phyloP scores from a whole-genome alignment of 176 grass and related monocot genomes.

The Oryza meridionalis region DNA sequence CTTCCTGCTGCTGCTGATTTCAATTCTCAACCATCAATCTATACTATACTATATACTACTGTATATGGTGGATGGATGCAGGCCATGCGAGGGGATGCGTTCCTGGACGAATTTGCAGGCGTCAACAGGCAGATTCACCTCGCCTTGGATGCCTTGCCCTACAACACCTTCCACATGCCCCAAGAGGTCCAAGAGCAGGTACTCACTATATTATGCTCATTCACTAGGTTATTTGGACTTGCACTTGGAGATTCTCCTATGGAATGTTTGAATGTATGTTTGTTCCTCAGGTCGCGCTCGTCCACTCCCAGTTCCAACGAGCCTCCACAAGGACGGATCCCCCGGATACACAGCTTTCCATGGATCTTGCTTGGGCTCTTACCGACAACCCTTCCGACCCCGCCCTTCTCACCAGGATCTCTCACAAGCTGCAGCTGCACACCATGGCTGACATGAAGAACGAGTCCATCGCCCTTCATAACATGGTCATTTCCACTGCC shows the following conservation, averaged over 20 bases:
- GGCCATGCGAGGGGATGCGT: constrained; percentile 58
- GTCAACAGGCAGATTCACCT: constrained; percentile 67
- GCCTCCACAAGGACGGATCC: constrained; percentile 53
- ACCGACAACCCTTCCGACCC: constrained; percentile 42
- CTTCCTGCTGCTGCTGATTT: too few species aligned
- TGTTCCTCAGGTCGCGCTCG: constrained; percentile 62
- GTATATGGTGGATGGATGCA: constrained; percentile 18
- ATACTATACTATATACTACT: too few species aligned
- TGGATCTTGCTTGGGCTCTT: constrained; percentile 63
- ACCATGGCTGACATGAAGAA: constrained; percentile 80
- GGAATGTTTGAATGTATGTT: too few species aligned
- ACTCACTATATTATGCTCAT: background rate
- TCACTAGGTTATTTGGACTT: too few species aligned
- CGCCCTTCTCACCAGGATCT: constrained; percentile 59
- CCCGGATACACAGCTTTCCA: constrained; percentile 53
- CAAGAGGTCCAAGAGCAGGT: constrained; percentile 95
- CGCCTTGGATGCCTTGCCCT: constrained; percentile 60
- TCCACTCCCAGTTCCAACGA: constrained; percentile 81
- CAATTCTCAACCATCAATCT: too few species aligned
- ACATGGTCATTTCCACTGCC: constrained; percentile 76
- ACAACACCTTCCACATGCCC: constrained; percentile 62
- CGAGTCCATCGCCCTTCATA: constrained; percentile 83
- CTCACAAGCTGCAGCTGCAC: constrained; percentile 81
- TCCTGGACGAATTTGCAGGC: constrained; percentile 46
- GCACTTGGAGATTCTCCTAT: too few species aligned